Conservation (phyloP, 2,329 filamentous ascomycete genomes). For the Cladorrhinum sp. region DNA sequence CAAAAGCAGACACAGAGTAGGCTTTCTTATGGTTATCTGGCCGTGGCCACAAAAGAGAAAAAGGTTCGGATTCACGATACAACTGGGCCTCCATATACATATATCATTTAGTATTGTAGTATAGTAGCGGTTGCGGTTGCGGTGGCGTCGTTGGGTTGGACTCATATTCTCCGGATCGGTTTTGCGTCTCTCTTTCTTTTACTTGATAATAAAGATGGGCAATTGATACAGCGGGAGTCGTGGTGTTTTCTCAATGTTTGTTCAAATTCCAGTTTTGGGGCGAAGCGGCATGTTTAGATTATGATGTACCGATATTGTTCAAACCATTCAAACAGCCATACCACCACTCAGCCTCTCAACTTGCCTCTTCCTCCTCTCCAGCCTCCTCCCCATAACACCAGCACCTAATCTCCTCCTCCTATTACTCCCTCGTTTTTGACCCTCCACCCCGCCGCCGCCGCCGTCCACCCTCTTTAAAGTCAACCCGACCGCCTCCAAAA, state of each 20-base stretch:
- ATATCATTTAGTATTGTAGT: not conserved
- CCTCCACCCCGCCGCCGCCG: too few relatives aligned
- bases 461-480: conserved; percentile 34
- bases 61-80: not conserved
- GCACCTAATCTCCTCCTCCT: not conserved
- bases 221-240: not conserved
- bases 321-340: too few relatives aligned
- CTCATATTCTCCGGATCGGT: not conserved
- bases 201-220: not conserved
- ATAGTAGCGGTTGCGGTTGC: too few relatives aligned
- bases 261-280: too few relatives aligned
- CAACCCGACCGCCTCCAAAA: conserved; percentile 41
- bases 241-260: too few relatives aligned
- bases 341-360: not conserved
- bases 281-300: too few relatives aligned
- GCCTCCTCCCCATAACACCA: not conserved
- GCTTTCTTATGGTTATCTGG: not conserved
- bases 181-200: not conserved
- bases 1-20: not conserved
- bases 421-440: not conserved
- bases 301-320: too few relatives aligned
- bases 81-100: not conserved
- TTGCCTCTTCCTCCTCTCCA: not conserved
- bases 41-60: not conserved
- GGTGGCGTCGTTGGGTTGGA: not conserved